phyloP scores from a whole-genome alignment of 441 rosid species.

The Daphne laureola region DNA sequence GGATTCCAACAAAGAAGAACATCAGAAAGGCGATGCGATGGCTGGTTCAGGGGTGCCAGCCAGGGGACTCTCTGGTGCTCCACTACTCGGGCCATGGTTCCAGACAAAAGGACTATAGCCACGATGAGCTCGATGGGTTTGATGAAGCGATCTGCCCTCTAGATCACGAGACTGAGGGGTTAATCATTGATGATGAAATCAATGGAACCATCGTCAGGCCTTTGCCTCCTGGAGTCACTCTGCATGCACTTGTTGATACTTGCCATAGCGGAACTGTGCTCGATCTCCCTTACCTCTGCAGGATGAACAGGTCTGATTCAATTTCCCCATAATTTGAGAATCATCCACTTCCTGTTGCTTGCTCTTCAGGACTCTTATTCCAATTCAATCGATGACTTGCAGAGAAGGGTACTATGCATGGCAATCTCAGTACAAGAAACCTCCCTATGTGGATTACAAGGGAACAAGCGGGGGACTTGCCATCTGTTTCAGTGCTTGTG shows the following conservation, averaged over 20 bases:
- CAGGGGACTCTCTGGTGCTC: slow-evolving; percentile 74
- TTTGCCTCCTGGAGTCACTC: slow-evolving; percentile 49
- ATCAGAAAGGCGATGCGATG: slow-evolving; percentile 57
- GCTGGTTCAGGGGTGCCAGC: slow-evolving; percentile 60
- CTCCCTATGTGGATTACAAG: slow-evolving; percentile 22
- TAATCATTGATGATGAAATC: slow-evolving; percentile 64
- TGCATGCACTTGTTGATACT: slow-evolving; percentile 74
- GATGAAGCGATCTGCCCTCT: slow-evolving; percentile 69
- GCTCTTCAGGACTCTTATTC: background rate
- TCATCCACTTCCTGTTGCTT: no score
- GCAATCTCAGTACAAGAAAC: slow-evolving; percentile 42
- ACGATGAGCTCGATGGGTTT: slow-evolving; percentile 64
- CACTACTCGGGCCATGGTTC: slow-evolving; percentile 87
- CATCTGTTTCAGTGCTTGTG: slow-evolving; percentile 63
- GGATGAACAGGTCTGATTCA: slow-evolving; percentile 44
- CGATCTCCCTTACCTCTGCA: slow-evolving; percentile 59
- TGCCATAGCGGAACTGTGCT: slow-evolving; percentile 75
- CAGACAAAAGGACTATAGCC: slow-evolving; percentile 32
- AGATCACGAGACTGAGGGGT: slow-evolving; percentile 63
- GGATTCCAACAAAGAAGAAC: slow-evolving; percentile 63
- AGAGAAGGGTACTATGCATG: slow-evolving; percentile 53
- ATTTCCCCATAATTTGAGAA: no score
- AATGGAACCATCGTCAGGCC: slow-evolving; percentile 62
- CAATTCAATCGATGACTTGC: background rate
- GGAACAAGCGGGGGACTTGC: slow-evolving; percentile 70